A percentile compares a stretch with the other conserved stretches of the same genome.
phyloP scores from a whole-genome alignment of 2,329 filamentous ascomycete genomes.

The Fusarium illudens region DNA sequence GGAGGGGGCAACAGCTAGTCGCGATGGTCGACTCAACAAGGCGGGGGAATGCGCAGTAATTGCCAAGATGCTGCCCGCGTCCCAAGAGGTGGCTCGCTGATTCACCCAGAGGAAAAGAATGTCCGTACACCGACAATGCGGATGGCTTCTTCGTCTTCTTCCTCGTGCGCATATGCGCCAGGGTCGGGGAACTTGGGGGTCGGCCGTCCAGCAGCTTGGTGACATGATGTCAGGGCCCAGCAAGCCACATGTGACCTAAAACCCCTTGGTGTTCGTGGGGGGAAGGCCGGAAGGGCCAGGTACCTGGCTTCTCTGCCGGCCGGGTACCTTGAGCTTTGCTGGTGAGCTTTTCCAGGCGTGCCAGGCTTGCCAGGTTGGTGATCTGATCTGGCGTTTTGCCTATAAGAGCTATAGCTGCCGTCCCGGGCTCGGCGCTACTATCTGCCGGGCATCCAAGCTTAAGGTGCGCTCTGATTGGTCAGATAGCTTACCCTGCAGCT shows the following conservation, averaged over 20 bases:
- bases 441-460: constrained; percentile 21
- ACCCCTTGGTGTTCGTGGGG: constrained; percentile 31
- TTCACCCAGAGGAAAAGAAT: background rate
- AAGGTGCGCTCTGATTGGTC: constrained; percentile 40
- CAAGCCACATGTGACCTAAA: constrained; percentile 35
- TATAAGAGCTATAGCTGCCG: background rate
- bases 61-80: background rate
- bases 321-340: constrained; percentile 22
- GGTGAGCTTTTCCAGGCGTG: background rate
- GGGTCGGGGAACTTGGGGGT: constrained; percentile 14
- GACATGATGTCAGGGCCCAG: constrained; percentile 42
- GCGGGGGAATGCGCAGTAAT: background rate
- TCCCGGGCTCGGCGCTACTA: constrained; percentile 36
- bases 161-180: constrained; percentile 13
- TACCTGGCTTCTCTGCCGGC: constrained; percentile 23
- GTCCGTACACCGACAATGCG: constrained; percentile 28
- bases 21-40: constrained; percentile 7
- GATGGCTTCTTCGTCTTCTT: constrained; percentile 7
- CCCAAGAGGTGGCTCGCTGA: background rate
- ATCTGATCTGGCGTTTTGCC: constrained; percentile 7
- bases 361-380: background rate
- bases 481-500: constrained; percentile 40
- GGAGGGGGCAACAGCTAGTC: constrained; percentile 19
- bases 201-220: constrained; percentile 33
- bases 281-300: constrained; percentile 14